Base-by-base conservation (phyloP, 306 rosid genomes). In the Fragaria nilgerrensis region DNA sequence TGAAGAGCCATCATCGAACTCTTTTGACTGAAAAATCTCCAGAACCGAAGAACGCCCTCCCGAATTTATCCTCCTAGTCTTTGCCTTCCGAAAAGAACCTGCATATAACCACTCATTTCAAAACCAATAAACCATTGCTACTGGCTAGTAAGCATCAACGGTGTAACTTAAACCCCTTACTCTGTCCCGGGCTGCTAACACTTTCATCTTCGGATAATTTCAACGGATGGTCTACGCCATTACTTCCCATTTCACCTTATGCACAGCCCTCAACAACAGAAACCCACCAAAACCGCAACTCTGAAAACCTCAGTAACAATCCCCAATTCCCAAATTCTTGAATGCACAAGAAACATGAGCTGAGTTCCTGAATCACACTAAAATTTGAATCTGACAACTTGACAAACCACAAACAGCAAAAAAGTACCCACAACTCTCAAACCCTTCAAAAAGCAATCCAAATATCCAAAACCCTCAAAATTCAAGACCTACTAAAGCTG, bases 1-100 rank as follows among this genome's bases (percentile, higher is more conserved):
- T 5, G 92, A 85, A 73, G 88, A 79, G 83, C 75, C 67, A 68
- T 50, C 80, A 69, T 77, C 62, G 45, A 78, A 20, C 75, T 86
- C 87, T 20, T 78, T 78, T 43, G 75, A 49, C 69, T 37, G 76
- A 80, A 75, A 86, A 74, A 45, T 68, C 50, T 81, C 84, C 34
- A 61, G n/a, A 67, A 64, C 74, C 0, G 78, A 41, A 27, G 80
- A 78, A 17, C 14, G 43, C 58, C 27, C 68, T 6, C 10, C 55
- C 17, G 84, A 81, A 50, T 59, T 79, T 7, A 20, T 50, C 73
- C 76, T 78, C 66, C 2, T 63, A 75, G 76, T 77, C 63, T 68
- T 79, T 34, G 25, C 80, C 53, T 56, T 71, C 74, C 43, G 36
- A 47, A 73, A 83, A 68, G 85, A 84, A 80, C 79, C 76, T 43